Evolutionary conservation across 1,284 basidiomycete species (phyloP), one percentile per base, ranked within the genome.

Genomic region (Chiua sp.): DNA sequence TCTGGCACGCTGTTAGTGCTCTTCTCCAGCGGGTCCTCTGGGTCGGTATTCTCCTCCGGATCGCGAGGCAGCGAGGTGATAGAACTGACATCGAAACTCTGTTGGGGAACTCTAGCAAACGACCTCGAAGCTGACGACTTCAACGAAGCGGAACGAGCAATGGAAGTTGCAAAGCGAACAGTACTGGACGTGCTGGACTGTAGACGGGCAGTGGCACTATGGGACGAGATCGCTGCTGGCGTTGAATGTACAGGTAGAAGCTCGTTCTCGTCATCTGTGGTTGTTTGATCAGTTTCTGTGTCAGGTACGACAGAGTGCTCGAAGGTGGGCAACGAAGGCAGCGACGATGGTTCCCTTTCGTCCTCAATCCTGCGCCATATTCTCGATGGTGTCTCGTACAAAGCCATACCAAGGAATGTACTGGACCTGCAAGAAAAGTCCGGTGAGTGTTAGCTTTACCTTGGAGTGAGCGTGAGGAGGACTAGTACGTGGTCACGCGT

Each of bases 311-410:
- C 78, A 23, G 87, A 88, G 65, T 88, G 84, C 47, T 92, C 89
- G 67, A 90, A 86, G 2, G 67, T 78, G 16, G 90, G 88, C 10
- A 92, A 74, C 10, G 90, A 91, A 3, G 91, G 91, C 4, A 93
- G 76, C 44, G 91, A 93, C 10, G 91, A 88, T 79, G 92, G 88
- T 63, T 92, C 90, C 63, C 78, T 74, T 56, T 83, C 84, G 65
- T 91, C 88, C 72, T 92, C 83, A 51, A 93, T 92, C 53, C 91
- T 83, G 30, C 91, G 82, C 88, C 87, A 90, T 68, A 93, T 87
- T 52, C 90, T 80, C 33, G 91, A 92, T 0, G 91, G 91, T 12
- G 91, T 93, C 73, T 93, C 91, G 12, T 90, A 80, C 74, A 83
- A 72, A 5, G 78, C 77, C 70, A 77, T 76, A 3, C 7, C 44